Percentiles rank a stretch among this genome's conserved stretches.
These are phyloP conservation scores for Monascus purpureus DNA, from an alignment of 495 filamentous ascomycete genomes.

Conservation along the genomic window DNA sequence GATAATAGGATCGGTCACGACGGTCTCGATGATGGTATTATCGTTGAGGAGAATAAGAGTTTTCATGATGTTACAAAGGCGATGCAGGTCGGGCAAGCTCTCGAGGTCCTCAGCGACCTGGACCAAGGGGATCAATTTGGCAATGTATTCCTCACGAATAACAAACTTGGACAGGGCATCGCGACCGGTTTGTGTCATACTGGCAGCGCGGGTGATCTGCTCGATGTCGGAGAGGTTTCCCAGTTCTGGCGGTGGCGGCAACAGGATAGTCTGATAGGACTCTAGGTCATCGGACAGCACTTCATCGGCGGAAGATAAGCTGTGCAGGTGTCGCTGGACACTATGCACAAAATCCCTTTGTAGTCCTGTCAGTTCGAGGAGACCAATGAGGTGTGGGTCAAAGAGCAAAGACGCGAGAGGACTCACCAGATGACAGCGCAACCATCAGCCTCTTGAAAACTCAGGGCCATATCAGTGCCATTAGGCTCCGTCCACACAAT, in stretches of 20 bases:
- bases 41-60: slow-evolving; percentile 88
- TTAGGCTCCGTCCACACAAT: slow-evolving; percentile 93
- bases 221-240: slow-evolving; percentile 73
- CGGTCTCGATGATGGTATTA: slow-evolving; percentile 80
- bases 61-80: slow-evolving; percentile 97
- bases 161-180: slow-evolving; percentile 85
- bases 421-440: slow-evolving; percentile 80
- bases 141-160: slow-evolving; percentile 71
- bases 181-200: slow-evolving; percentile 57
- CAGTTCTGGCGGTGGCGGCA: slow-evolving; percentile 66
- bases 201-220: slow-evolving; percentile 60
- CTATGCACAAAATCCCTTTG: slow-evolving; percentile 80
- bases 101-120: slow-evolving; percentile 82
- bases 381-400: no score
- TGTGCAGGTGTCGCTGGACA: slow-evolving; percentile 57
- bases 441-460: slow-evolving; percentile 95
- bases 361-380: background rate
- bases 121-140: slow-evolving; percentile 74
- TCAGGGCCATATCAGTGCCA: slow-evolving; percentile 91
- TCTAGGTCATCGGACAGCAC: slow-evolving; percentile 86
- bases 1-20: slow-evolving; percentile 79
- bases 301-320: slow-evolving; percentile 54
- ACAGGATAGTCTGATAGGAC: slow-evolving; percentile 46
- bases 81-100: slow-evolving; percentile 70
- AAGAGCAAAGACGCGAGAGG: background rate